Evolutionary conservation across 495 filamentous ascomycete species (phyloP).

Genomic region (Emericellopsis terricola): DNA sequence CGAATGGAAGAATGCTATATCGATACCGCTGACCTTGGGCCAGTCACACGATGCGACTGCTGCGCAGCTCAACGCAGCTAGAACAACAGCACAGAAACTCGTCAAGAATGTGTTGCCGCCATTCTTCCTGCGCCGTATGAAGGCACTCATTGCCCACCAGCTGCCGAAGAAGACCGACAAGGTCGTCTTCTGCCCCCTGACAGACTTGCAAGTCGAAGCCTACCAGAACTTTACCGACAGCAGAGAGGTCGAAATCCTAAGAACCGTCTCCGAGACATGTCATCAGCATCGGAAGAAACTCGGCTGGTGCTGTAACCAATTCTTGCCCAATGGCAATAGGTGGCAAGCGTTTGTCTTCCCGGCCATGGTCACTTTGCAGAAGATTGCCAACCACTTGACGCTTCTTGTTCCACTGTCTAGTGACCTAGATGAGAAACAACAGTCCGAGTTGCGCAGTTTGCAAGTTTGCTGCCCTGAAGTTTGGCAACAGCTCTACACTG

Average conservation of each 20-base stretch:
- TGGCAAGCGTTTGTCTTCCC: constrained; percentile 82
- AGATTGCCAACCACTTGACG: constrained; percentile 82
- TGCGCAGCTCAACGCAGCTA: constrained; percentile 59
- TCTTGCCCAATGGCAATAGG: constrained; percentile 35
- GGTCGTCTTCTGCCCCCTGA: constrained; percentile 90
- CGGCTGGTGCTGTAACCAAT: constrained; percentile 66
- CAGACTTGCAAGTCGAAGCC: constrained; percentile 61
- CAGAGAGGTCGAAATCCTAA: constrained; percentile 52
- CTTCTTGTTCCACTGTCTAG: constrained; percentile 59
- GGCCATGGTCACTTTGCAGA: constrained; percentile 62
- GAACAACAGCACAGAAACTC: constrained; percentile 70
- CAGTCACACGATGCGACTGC: constrained; percentile 84
- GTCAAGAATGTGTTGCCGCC: constrained; percentile 76
- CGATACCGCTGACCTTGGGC: constrained; percentile 63
- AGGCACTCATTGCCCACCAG: constrained; percentile 79
- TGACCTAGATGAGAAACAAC: constrained; percentile 59
- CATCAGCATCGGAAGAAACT: constrained; percentile 53
- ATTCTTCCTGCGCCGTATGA: constrained; percentile 89
- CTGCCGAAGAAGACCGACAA: constrained; percentile 91
- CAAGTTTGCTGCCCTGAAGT: constrained; percentile 54
- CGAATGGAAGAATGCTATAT: constrained; percentile 64
- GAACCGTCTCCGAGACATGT: constrained; percentile 45
- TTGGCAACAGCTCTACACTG: constrained; percentile 60
- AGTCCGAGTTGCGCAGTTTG: constrained; percentile 60
- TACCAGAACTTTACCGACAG: constrained; percentile 70